A percentile compares a stretch with the other conserved stretches of the same genome.
Conservation (phyloP, 1,139 yeast species). For the Yamadazyma dendronema region DNA sequence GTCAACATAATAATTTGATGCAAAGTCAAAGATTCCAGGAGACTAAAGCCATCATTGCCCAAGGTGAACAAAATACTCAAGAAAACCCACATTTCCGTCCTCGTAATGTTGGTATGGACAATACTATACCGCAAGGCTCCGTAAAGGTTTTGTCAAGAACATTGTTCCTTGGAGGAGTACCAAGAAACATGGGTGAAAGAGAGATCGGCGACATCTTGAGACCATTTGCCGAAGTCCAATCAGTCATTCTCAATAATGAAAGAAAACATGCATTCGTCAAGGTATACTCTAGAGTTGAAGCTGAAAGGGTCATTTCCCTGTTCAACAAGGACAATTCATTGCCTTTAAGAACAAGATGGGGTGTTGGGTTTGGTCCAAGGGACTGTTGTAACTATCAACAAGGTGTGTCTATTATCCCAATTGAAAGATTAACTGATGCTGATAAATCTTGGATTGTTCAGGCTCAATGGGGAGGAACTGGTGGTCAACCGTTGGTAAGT, state of each 20-base stretch:
- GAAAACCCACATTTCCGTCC: slow-evolving; percentile 74
- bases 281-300: slow-evolving; percentile 93
- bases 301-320: slow-evolving; percentile 69
- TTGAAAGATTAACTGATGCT: slow-evolving; percentile 87
- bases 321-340: slow-evolving; percentile 50
- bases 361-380: slow-evolving; percentile 98
- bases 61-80: slow-evolving; percentile 62
- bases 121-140: slow-evolving; percentile 71
- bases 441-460: slow-evolving; percentile 84
- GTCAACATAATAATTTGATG: neutral
- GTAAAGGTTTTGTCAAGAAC: slow-evolving; percentile 88
- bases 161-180: slow-evolving; percentile 90
- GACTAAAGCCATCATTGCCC: slow-evolving; percentile 9
- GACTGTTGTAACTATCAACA: slow-evolving; percentile 95
- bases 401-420: slow-evolving; percentile 85
- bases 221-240: slow-evolving; percentile 94
- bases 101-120: slow-evolving; percentile 67
- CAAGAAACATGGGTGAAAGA: slow-evolving; percentile 73
- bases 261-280: slow-evolving; percentile 95
- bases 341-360: slow-evolving; percentile 89
- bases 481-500: slow-evolving; percentile 77
- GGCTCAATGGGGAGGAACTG: slow-evolving; percentile 98
- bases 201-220: slow-evolving; percentile 65
- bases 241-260: slow-evolving; percentile 81
- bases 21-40: neutral